Base-by-base conservation (phyloP, 306 rosid species). In the Quercus ilex region DNA sequence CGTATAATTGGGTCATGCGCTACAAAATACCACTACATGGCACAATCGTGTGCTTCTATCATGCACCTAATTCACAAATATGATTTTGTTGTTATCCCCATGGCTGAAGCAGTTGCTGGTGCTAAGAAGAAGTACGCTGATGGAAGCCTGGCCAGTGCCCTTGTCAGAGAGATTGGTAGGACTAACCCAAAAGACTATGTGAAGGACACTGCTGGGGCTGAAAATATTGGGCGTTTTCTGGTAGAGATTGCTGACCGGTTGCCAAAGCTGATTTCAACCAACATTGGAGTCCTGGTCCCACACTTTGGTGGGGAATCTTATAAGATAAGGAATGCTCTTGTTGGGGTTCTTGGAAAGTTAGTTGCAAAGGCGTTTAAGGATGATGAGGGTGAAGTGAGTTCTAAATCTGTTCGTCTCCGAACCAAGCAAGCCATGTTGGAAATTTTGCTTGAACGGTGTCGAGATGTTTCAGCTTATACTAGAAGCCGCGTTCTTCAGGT, bases 271-370 rank as follows among this genome's bases (percentile, higher is more conserved):
- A 55, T 91, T 51, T 91, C 99, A 20, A 86, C 91, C n/a, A 94
- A 94, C 83, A 87, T 94, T 67, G 99, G 99, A 69, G 87, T 94
- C 75, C 87, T 94, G 68, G 82, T 94, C 68, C 95, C 95, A 69
- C 99, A 94, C 86, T 92, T 94, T 84, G 99, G 97, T 79, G 99
- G 99, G 25, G 99, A 94, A 51, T 94, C 97, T 18, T 94, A 94
- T 78, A 94, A 94, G 90, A 92, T 92, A 63, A 84, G 99, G 78
- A 94, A 92, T 55, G 93, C 99, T 71, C 99, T 94, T 69, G 97
- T 87, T 28, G 90, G 90, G 11, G 97, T 94, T 51, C 78, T 94
- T 83, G 99, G 97, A 68, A 94, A 94, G 93, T 82, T 94, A 80
- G 84, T 82, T 72, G 87, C 88, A 41, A 94, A 92, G 85, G 99